A percentile compares a stretch with the other conserved stretches of the same genome.
These are phyloP conservation scores for Cercospora sp. DNA, from an alignment of 2,329 filamentous ascomycete species.

Conservation along the genomic window DNA sequence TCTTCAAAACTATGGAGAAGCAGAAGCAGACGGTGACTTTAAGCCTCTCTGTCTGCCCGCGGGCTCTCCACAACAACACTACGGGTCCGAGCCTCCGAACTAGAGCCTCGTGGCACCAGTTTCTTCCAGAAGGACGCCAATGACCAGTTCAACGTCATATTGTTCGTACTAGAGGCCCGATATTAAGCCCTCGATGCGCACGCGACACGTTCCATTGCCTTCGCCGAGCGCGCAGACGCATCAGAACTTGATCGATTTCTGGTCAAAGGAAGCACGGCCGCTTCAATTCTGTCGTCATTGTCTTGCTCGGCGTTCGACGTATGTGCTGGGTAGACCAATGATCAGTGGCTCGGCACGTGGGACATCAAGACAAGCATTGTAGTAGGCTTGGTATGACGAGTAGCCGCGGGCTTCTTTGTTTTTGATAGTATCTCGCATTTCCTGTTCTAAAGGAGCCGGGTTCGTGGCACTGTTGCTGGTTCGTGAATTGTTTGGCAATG, in stretches of 20 bases:
- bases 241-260: not conserved
- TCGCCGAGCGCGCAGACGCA: not conserved
- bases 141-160: slow-evolving; percentile 4
- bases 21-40: not conserved
- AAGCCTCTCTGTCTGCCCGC: not conserved
- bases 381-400: slow-evolving; percentile 10
- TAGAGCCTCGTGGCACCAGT: not conserved
- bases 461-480: not conserved
- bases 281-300: slow-evolving; percentile 8
- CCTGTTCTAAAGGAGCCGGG: not conserved
- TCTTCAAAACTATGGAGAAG: not conserved
- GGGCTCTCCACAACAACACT: slow-evolving; percentile 1
- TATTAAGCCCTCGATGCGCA: not conserved
- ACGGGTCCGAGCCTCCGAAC: not conserved
- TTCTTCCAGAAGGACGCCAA: not conserved
- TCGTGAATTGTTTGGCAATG: not conserved
- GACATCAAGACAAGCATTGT: slow-evolving; percentile 3
- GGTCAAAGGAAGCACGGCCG: slow-evolving; percentile 1
- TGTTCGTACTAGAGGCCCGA: not conserved
- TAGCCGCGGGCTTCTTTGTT: not conserved
- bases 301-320: slow-evolving; percentile 3
- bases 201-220: not conserved
- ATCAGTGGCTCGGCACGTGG: not conserved
- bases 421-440: not conserved
- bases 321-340: slow-evolving; percentile 1